These are phyloP conservation scores for Suillus subaureus DNA, from an alignment of 768 basidiomycete genomes.

Conservation along the genomic window DNA sequence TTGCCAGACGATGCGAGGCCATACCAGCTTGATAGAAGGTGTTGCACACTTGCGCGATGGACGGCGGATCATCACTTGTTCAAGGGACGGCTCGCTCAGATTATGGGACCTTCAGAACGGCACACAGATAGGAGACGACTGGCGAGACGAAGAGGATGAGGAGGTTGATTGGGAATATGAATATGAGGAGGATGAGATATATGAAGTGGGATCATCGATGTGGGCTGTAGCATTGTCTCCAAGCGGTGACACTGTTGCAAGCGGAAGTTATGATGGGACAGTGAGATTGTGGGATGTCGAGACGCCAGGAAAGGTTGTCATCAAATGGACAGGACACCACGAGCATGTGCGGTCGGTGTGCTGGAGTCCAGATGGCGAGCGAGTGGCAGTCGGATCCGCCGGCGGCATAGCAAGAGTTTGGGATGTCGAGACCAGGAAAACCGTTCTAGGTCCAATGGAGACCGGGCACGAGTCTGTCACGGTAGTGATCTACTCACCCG, in stretches of 20 bases:
- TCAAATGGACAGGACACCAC: background rate
- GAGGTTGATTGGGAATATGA: background rate
- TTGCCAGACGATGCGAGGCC: background rate
- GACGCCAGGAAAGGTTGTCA: background rate
- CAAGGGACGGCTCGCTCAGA: background rate
- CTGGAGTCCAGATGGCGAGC: background rate
- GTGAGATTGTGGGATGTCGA: background rate
- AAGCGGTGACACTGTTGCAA: background rate
- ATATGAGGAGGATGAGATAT: background rate
- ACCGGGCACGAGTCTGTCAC: background rate
- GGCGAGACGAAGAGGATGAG: background rate
- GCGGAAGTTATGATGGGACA: background rate
- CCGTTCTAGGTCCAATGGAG: background rate
- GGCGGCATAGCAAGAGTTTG: background rate
- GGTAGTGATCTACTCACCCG: background rate
- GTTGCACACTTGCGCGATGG: background rate
- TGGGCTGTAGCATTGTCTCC: background rate
- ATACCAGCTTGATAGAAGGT: background rate
- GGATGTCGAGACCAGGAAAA: background rate
- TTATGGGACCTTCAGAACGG: background rate
- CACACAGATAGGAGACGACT: background rate
- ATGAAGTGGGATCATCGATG: background rate
- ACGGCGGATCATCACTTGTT: background rate
- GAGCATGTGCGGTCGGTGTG: background rate
- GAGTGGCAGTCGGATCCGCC: background rate